Base-by-base conservation (phyloP, 176 grass and related monocot genomes). In the Oryza brachyantha region DNA sequence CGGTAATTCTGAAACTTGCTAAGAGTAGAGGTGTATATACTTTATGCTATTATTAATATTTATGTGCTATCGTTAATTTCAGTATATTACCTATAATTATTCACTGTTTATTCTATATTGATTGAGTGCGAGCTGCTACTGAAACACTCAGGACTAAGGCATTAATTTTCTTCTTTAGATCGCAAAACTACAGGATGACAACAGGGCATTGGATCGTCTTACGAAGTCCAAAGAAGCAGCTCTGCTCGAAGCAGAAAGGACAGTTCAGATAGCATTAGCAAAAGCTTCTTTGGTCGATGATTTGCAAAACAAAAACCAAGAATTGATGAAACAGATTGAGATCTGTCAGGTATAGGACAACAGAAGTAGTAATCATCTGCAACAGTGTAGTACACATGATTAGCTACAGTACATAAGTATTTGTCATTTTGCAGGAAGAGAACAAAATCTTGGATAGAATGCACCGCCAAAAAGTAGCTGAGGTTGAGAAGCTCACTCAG, bases 391-490 rank as follows among this genome's bases (percentile, higher is more conserved):
- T 40, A 65, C 13, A 2, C 68, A 19, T 22, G 31, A 21, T 14
- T 54, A 61, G n/a, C n/a, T 58, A 45, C 55, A 41, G 25, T 35
- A 14, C 21, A 29, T 85, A 24, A 46, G 5, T 48, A 42, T 75
- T 39, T 74, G 81, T 42, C 27, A n/a, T 84, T 77, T n/a, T 73
- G 58, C 77, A 99, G 92, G 92, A 99, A 81, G 92, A 99, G 75
- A 99, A 99, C 73, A 99, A 89, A 50, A 99, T 99, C 35, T 79
- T 99, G 87, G 96, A 99, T 83, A 95, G 88, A 80, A 91, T 99
- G 96, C 92, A 99, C 61, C 85, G 90, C 60, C 96, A 99, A 73
- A 99, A 99, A 66, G 92, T 99, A 71, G 92, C 90, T 25, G 92
- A 99, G 84, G 92, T 99, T 55, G 96, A 99, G 87, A 99, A 99